Conservation (phyloP, 495 filamentous ascomycete species). For the Trichoderma reesei region DNA sequence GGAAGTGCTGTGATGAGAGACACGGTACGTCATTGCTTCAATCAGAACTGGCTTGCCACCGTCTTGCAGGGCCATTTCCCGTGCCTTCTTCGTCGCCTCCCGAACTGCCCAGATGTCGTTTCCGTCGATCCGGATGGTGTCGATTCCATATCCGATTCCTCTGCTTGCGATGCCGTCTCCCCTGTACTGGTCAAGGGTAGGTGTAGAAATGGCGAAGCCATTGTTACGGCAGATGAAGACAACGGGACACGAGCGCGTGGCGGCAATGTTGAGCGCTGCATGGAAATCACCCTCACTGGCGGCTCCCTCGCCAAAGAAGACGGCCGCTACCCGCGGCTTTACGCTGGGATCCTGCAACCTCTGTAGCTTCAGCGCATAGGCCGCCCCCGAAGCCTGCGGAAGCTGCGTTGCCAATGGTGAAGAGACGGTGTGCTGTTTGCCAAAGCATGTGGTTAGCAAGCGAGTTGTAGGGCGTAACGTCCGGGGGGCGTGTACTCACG, state of each 20-base stretch:
- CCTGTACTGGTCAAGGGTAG: constrained; percentile 91
- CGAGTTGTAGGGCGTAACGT: not conserved
- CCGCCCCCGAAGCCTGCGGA: constrained; percentile 86
- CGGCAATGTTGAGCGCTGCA: constrained; percentile 91
- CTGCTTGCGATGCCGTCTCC: constrained; percentile 94
- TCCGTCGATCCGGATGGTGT: constrained; percentile 91
- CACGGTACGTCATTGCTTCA: constrained; percentile 96
- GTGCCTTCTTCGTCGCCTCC: constrained; percentile 69
- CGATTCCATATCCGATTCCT: constrained; percentile 93
- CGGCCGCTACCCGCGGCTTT: constrained; percentile 63
- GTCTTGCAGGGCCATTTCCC: constrained; percentile 63
- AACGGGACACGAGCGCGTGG: constrained; percentile 81
- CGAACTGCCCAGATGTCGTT: constrained; percentile 95
- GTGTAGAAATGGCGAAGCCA: constrained; percentile 90
- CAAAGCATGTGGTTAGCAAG: constrained; percentile 12
- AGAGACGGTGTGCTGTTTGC: constrained; percentile 73
- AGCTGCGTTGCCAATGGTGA: constrained; percentile 92
- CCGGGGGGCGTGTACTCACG: constrained; percentile 33
- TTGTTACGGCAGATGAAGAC: constrained; percentile 98
- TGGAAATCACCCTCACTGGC: constrained; percentile 98
- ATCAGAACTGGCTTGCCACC: constrained; percentile 77
- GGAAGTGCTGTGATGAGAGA: constrained; percentile 94
- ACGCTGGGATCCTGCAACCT: constrained; percentile 55
- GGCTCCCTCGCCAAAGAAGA: constrained; percentile 97
- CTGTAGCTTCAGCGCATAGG: constrained; percentile 88